Conservation (phyloP, 1,139 yeast genomes). For the Meyerozyma elateridarum region DNA sequence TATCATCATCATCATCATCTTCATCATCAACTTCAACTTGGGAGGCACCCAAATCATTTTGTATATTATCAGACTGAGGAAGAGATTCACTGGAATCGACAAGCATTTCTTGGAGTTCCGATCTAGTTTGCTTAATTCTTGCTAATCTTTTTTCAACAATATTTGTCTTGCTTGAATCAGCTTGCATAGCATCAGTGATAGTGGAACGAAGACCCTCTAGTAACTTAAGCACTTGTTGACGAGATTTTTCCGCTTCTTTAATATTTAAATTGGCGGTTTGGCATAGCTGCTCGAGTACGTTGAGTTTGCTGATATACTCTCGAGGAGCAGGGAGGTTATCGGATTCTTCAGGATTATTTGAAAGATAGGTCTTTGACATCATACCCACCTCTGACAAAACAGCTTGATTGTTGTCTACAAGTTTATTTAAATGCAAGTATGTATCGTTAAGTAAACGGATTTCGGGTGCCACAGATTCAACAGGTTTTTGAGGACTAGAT, state of each 20-base stretch:
- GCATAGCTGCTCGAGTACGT: conserved; percentile 40
- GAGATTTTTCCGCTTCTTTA: conserved; percentile 33
- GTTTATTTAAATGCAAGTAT: conserved; percentile 25
- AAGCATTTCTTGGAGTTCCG: conserved; percentile 43
- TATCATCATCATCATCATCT: conserved; percentile 13
- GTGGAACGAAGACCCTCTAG: conserved; percentile 38
- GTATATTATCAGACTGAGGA: conserved; percentile 6
- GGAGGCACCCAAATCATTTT: too few species aligned
- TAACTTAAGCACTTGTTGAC: conserved; percentile 36
- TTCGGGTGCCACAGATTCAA: conserved; percentile 31
- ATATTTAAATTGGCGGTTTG: conserved; percentile 31
- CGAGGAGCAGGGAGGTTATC: conserved; percentile 52
- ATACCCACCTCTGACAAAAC: conserved; percentile 41
- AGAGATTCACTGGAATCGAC: conserved; percentile 22
- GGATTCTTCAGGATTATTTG: conserved; percentile 34
- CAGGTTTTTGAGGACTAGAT: neutral
- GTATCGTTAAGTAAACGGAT: conserved; percentile 32
- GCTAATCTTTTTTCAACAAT: conserved; percentile 38
- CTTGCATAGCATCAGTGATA: conserved; percentile 37
- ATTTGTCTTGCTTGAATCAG: conserved; percentile 41
- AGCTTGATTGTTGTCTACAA: conserved; percentile 30
- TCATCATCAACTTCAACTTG: neutral
- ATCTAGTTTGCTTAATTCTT: conserved; percentile 35
- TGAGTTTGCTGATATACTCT: conserved; percentile 42
- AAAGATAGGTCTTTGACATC: conserved; percentile 40